A percentile compares a stretch with the other conserved stretches of the same genome.
These are phyloP conservation scores for Tardiomyces depauwii DNA, from an alignment of 1,139 yeast genomes.

Conservation along the genomic window DNA sequence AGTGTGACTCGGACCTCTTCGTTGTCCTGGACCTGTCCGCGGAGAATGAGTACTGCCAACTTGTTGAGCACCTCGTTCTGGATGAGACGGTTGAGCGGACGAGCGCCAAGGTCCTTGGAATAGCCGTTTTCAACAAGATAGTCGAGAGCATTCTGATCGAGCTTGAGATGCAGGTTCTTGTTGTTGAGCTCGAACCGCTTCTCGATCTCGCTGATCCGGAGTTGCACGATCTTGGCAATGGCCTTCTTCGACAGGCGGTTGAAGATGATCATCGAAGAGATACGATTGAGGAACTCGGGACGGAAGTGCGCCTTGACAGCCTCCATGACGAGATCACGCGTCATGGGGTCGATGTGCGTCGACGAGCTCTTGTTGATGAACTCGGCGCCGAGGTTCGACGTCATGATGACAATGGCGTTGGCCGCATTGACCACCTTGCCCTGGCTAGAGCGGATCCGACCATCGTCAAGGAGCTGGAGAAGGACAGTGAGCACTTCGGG, in stretches of 20 bases:
- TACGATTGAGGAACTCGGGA: conserved; percentile 95
- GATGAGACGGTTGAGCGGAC: conserved; percentile 91
- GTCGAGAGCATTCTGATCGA: conserved; percentile 65
- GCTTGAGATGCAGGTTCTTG: conserved; percentile 57
- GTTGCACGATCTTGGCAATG: conserved; percentile 79
- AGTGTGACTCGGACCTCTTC: conserved; percentile 63
- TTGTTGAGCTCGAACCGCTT: conserved; percentile 75
- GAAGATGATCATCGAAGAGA: conserved; percentile 83
- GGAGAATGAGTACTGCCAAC: conserved; percentile 77
- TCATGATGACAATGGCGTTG: conserved; percentile 87
- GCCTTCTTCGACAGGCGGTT: conserved; percentile 87
- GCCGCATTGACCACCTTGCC: conserved; percentile 92
- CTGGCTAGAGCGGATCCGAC: conserved; percentile 86
- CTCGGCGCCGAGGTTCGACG: conserved; percentile 94
- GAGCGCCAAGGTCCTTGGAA: conserved; percentile 89
- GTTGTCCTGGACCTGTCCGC: conserved; percentile 80
- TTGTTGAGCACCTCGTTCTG: conserved; percentile 79
- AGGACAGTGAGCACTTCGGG: conserved; percentile 92
- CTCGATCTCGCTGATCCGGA: conserved; percentile 77
- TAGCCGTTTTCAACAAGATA: conserved; percentile 71
- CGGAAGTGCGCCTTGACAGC: conserved; percentile 87
- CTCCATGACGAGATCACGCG: conserved; percentile 70
- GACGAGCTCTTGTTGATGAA: conserved; percentile 61
- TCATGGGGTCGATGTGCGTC: conserved; percentile 40
- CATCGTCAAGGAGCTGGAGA: conserved; percentile 90